Evolutionary conservation across 164 flowering plant species (phyloP), one percentile per base, ranked within the genome.

Genomic region (Vitis riparia): DNA sequence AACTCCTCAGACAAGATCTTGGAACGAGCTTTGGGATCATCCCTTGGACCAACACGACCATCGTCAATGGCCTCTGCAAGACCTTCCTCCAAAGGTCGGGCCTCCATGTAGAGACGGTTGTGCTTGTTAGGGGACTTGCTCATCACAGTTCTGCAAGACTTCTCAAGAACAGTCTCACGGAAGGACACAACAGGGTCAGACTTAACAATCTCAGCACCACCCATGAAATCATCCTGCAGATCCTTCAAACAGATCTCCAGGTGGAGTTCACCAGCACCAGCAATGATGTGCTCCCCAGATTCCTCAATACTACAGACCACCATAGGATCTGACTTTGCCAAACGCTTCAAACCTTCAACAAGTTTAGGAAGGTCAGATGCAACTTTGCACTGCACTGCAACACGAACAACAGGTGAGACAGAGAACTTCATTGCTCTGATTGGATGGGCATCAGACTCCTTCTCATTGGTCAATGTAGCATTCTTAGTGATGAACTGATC

Each of bases 81-180:
- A 0, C 83, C 86, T 5, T 81, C 87, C 61, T 82, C 87, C 80
- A 84, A 1, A 15, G 89, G 89, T 5, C 87, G 68, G 0, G 89
- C 89, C 65, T 83, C 89, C 89, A 86, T 83, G 81, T 83, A 86
- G 13, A 86, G 76, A 76, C 86, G 86, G 67, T 85, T 85, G 68
- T 82, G 88, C 80, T 85, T 82, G 82, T 85, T 85, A 7, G 86
- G 88, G 4, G 88, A 85, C 62, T 83, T 85, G 81, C 88, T 83
- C 88, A 85, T 85, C 62, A 85, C 87, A 23, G 77, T 77, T 0
- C 84, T 79, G 72, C 64, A 56, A 0, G 89, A 86, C 68, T 73
- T 84, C 77, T 80, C 89, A 6, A 78, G 70, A 11, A 84, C 87
- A 7, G 89, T 82, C 72, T 85, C 87, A 69, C 85, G 82, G 79